Percentiles rank a stretch among this genome's conserved stretches.
These are phyloP conservation scores for Conoideocrella luteorostrata DNA, from an alignment of 2,329 filamentous ascomycete genomes.

Conservation along the genomic window DNA sequence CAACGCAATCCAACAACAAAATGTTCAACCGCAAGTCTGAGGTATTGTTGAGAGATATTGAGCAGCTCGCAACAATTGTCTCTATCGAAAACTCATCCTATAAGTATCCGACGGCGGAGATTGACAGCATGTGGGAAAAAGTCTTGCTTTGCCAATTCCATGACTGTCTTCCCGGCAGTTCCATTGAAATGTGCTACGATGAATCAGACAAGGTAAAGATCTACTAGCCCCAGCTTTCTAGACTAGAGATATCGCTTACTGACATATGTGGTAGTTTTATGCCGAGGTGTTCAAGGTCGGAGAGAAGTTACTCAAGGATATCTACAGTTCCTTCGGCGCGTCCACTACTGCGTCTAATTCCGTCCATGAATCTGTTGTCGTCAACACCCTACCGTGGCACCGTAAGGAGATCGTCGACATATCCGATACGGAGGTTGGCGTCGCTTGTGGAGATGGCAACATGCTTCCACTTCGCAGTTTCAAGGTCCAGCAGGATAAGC, in stretches of 20 bases:
- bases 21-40: slow-evolving; percentile 85
- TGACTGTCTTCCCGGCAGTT: slow-evolving; percentile 90
- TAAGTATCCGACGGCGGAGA: slow-evolving; percentile 87
- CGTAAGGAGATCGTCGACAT: slow-evolving; percentile 68
- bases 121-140: slow-evolving; percentile 93
- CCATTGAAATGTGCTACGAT: slow-evolving; percentile 96
- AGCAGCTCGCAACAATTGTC: slow-evolving; percentile 79
- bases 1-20: slow-evolving; percentile 96
- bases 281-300: slow-evolving; percentile 74
- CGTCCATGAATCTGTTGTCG: slow-evolving; percentile 48
- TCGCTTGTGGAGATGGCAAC: slow-evolving; percentile 52
- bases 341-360: slow-evolving; percentile 33
- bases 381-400: slow-evolving; percentile 86
- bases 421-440: slow-evolving; percentile 43
- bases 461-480: slow-evolving; percentile 45
- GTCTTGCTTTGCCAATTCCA: slow-evolving; percentile 95
- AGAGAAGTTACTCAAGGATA: slow-evolving; percentile 61
- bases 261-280: slow-evolving; percentile 55
- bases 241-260: slow-evolving; percentile 12
- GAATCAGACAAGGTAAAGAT: slow-evolving; percentile 70
- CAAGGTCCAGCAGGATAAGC: slow-evolving; percentile 35
- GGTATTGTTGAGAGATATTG: slow-evolving; percentile 77
- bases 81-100: slow-evolving; percentile 68
- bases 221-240: neutral
- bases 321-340: slow-evolving; percentile 62